These are phyloP conservation scores for Lentinula sp. DNA, from an alignment of 768 basidiomycete species.

Conservation along the genomic window DNA sequence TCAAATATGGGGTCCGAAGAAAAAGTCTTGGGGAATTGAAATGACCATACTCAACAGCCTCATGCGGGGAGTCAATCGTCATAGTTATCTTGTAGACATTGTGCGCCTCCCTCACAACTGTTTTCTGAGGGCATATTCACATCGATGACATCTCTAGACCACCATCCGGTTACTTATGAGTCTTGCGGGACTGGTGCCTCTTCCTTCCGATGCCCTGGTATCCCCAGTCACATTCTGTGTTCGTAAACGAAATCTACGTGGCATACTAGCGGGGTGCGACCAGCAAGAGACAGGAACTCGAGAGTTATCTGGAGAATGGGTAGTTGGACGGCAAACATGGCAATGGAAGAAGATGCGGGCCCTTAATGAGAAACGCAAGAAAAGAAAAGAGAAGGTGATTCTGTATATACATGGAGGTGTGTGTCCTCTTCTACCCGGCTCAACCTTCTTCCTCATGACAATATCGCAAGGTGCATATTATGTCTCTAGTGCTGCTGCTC, in stretches of 20 bases:
- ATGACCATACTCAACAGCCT: slow-evolving; percentile 87
- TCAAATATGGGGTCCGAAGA: slow-evolving; percentile 80
- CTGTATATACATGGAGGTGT: slow-evolving; percentile 90
- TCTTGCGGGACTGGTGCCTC: slow-evolving; percentile 73
- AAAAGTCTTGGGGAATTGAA: slow-evolving; percentile 89
- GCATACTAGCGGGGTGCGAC: slow-evolving; percentile 75
- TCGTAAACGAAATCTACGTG: slow-evolving; percentile 61
- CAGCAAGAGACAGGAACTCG: slow-evolving; percentile 67
- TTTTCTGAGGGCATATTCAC: no score
- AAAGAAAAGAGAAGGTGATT: slow-evolving; percentile 72
- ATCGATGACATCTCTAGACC: slow-evolving; percentile 22
- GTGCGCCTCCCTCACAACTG: slow-evolving; percentile 30
- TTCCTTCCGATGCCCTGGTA: slow-evolving; percentile 88
- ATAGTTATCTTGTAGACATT: slow-evolving; percentile 81
- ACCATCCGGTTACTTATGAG: slow-evolving; percentile 64
- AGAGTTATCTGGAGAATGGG: slow-evolving; percentile 93
- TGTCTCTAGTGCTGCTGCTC: slow-evolving; percentile 84
- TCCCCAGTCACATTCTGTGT: slow-evolving; percentile 93
- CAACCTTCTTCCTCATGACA: background rate
- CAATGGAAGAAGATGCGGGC: slow-evolving; percentile 52
- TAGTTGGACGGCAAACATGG: slow-evolving; percentile 92
- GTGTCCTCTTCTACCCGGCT: slow-evolving; percentile 15
- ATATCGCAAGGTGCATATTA: slow-evolving; percentile 76
- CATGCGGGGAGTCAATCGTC: slow-evolving; percentile 77
- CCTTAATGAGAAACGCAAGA: slow-evolving; percentile 20